Evolutionary conservation across 164 flowering plant genomes (phyloP), one percentile per base, ranked within the genome.

Genomic region (Aristolochia fimbriata): DNA sequence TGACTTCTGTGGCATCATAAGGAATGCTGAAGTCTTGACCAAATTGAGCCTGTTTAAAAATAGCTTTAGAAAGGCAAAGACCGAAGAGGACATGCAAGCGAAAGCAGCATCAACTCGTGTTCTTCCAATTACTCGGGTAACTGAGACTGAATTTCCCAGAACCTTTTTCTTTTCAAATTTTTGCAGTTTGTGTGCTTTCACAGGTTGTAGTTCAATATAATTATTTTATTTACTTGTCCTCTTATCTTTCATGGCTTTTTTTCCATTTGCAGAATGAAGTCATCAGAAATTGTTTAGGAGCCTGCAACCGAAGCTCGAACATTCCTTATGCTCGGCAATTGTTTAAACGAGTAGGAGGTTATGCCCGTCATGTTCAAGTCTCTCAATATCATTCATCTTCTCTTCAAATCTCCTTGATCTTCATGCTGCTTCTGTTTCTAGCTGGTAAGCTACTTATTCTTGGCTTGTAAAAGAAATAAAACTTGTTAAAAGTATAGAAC

Each of bases 351-450:
- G 64, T 63, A 31, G 71, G 73, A 65, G 65, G 73, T 19, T 56
- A 63, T 61, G 82, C 68, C 30, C 76, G 84, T 68, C 83, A 74
- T 61, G 27, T 71, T 22, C 85, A 76, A 58, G 65, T 76, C 37
- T 67, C 78, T 55, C 74, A 57, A 24, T 64, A 59, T 45, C 46
- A 63, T 51, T 30, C 75, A 71, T 65, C 78, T 55, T 77, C 89
- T 22, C 67, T 85, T n/a, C 85, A 71, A 68, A 54, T 75, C 31
- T 69, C 62, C 50, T 81, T 88, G 61, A 68, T 71, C 47, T 62
- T 86, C 61, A 77, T 83, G 81, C 77, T 88, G 67, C 71, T 80
- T 12, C 69, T 86, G 57, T 70, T 88, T 49, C 66, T 88, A 41
- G 68, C 84, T 21, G 92, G 96, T 88, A 80, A 71, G 80, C 30